These are phyloP conservation scores for Lactarius pseudohatsudake DNA, from an alignment of 768 basidiomycete genomes.

Conservation along the genomic window DNA sequence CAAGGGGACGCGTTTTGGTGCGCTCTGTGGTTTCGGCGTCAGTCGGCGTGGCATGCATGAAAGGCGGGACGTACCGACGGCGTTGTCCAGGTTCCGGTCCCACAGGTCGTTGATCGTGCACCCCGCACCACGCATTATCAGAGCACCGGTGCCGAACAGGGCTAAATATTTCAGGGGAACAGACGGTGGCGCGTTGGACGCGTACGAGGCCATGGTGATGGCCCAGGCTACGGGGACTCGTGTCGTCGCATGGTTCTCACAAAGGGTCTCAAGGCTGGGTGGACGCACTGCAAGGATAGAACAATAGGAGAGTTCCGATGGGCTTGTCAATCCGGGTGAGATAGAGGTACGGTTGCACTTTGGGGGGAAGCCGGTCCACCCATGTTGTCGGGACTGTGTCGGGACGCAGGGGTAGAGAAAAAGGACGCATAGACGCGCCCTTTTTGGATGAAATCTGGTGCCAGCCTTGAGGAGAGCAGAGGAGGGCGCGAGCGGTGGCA, in stretches of 20 bases:
- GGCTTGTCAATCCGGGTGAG: constrained; percentile 94
- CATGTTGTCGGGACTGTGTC: constrained; percentile 47
- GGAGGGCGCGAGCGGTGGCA: not conserved
- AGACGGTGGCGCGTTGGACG: constrained; percentile 61
- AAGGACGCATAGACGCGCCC: not conserved
- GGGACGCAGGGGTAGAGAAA: not conserved
- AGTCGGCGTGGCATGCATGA: not conserved
- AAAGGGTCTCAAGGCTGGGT: not conserved
- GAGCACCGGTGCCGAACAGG: constrained; percentile 85
- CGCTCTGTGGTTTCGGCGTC: constrained; percentile 50
- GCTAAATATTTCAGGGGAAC: constrained; percentile 73
- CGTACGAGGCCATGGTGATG: constrained; percentile 94
- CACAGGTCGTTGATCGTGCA: constrained; percentile 99
- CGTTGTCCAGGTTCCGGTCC: constrained; percentile 89
- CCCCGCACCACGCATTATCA: constrained; percentile 97
- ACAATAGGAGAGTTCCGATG: constrained; percentile 88
- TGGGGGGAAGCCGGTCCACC: constrained; percentile 63
- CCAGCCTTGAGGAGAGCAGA: not conserved
- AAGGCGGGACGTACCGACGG: constrained; percentile 64
- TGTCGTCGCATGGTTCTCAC: not conserved
- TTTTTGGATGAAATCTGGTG: not conserved
- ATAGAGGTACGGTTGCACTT: constrained; percentile 74
- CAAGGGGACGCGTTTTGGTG: constrained; percentile 86
- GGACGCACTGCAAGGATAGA: constrained; percentile 88
- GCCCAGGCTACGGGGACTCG: constrained; percentile 77